Evolutionary conservation across 2,329 filamentous ascomycete genomes (phyloP), one percentile per base, ranked within the genome.

Genomic region (Cladophialophora exuberans): DNA sequence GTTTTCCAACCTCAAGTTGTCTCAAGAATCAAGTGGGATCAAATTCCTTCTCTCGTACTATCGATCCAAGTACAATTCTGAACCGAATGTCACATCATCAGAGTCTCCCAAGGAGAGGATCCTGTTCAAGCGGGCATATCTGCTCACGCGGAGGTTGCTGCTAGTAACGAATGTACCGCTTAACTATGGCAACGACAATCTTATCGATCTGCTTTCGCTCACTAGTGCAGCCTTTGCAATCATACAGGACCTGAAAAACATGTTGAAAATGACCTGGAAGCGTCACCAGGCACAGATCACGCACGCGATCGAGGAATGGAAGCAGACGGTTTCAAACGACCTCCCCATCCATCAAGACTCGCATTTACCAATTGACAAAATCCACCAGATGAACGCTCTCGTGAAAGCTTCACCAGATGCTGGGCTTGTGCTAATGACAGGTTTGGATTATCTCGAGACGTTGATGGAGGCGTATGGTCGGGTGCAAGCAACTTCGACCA

Each of bases 381-480:
- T 46, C 45, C 69, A 70, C 28, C 59, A 65, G 6, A 62, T 77
- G 52, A 76, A 73, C 9, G 63, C 74, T 18, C 62, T 78, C 26
- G 61, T 72, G 3, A 73, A 70, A 22, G 62, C 66, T 22, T 66
- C 75, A 52, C 71, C 73, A 18, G 65, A 78, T 20, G 73, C 73
- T 39, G 82, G 79, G 25, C 70, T 75, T 5, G 77, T 89, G 62
- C 86, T 96, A 64, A 82, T 96, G 63, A 88, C 88, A 0, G 93
- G 93, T 1, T 91, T 88, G 46, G 93, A 97, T 71, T 93, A 94
- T 64, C 72, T 96, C 17, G 93, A 97, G 68, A 84, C 87, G 0
- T 78, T 96, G 10, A 67, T 67, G 48, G 74, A 76, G 57, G 66
- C 67, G 25, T 76, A 76, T 57, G 64, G 65, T 25, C 76, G 83